Evolutionary conservation across 768 basidiomycete genomes (phyloP).

Genomic region (Dentipellis sp.): DNA sequence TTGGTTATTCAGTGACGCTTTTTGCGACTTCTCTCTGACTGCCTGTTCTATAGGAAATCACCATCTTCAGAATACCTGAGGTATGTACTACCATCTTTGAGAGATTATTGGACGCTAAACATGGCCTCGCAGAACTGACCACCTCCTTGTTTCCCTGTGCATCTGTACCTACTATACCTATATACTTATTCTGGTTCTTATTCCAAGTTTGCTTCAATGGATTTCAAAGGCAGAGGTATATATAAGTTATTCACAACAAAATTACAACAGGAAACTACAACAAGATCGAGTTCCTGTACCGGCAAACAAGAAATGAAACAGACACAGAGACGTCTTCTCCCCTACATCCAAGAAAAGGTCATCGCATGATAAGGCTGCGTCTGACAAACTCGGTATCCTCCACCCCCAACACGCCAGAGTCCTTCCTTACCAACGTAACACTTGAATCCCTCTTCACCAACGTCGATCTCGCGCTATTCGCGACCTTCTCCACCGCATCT

Average conservation of each 20-base stretch:
- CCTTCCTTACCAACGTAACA: background rate
- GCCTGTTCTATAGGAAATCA: conserved; percentile 54
- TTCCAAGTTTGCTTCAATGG: background rate
- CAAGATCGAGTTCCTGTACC: background rate
- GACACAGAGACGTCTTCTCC: background rate
- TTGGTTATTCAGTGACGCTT: conserved; percentile 17
- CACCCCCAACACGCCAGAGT: conserved; percentile 4
- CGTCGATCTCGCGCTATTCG: background rate
- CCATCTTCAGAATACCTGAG: conserved; percentile 85
- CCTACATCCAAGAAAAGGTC: background rate
- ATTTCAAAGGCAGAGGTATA: no score
- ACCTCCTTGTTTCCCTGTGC: background rate
- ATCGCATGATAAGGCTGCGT: background rate
- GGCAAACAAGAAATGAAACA: background rate
- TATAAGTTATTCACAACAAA: background rate
- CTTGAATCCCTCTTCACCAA: background rate
- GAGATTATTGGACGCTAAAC: no score
- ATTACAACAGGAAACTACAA: background rate
- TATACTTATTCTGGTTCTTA: conserved; percentile 3
- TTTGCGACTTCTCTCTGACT: background rate
- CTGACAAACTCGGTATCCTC: conserved; percentile 3
- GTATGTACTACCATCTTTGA: conserved; percentile 26
- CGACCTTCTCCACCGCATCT: background rate
- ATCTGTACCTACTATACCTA: conserved; percentile 4
- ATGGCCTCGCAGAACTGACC: conserved; percentile 3